Percentiles rank a stretch among this genome's conserved stretches.
These are phyloP conservation scores for Acorus calamus DNA, from an alignment of 106 monocot genomes.

Conservation along the genomic window DNA sequence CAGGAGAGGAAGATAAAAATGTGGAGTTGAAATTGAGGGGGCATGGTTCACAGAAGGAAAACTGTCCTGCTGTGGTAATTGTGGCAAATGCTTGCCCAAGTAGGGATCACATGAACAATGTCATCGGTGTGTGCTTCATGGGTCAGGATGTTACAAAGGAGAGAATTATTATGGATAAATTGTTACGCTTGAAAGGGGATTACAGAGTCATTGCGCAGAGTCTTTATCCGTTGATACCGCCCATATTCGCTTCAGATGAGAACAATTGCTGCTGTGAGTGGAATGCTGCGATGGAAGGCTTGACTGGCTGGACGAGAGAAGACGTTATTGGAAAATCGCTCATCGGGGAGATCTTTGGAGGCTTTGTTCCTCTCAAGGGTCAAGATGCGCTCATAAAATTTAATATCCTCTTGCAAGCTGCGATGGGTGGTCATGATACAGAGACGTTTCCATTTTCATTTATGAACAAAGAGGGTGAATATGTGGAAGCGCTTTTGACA, in stretches of 20 bases:
- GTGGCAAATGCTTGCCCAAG: conserved; percentile 4
- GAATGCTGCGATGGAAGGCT: background rate
- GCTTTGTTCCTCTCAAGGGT: background rate
- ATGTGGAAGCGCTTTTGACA: background rate
- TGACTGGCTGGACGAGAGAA: conserved; percentile 1
- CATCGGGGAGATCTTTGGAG: background rate
- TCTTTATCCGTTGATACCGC: conserved; percentile 1
- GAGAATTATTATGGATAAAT: background rate
- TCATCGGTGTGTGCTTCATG: conserved; percentile 4
- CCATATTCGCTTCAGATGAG: background rate
- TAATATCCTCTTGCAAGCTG: background rate
- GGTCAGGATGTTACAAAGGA: conserved; percentile 1
- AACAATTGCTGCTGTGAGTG: conserved; percentile 1
- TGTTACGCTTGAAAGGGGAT: background rate
- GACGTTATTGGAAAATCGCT: background rate
- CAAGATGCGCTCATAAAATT: conserved; percentile 1
- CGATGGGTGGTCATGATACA: background rate
- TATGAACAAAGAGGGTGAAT: background rate
- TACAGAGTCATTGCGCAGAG: background rate
- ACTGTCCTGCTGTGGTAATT: background rate
- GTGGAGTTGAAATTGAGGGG: background rate
- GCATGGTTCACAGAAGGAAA: background rate
- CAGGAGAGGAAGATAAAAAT: background rate
- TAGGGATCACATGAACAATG: background rate
- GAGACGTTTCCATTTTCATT: background rate